phyloP scores from a whole-genome alignment of 805 yeast genomes.

The Komagataella populi region DNA sequence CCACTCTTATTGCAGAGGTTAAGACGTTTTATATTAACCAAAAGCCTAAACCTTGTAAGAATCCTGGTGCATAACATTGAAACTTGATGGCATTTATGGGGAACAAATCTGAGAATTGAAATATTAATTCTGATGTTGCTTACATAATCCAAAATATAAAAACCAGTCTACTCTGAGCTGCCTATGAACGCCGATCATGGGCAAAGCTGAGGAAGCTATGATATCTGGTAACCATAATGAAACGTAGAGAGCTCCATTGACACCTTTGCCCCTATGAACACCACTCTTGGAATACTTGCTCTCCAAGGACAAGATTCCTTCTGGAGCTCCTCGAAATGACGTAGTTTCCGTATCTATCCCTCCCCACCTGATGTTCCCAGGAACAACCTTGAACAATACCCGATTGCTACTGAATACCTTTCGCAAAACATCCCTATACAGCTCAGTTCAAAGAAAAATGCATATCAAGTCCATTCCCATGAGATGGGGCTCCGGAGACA shows the following conservation, averaged over 20 bases:
- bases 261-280: too few relatives aligned
- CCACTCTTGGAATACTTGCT: too few relatives aligned
- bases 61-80: background rate
- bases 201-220: background rate
- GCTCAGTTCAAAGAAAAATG: constrained; percentile 40
- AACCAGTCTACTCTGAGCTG: background rate
- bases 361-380: background rate
- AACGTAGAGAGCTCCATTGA: too few relatives aligned
- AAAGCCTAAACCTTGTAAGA: background rate
- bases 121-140: background rate
- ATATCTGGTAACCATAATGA: too few relatives aligned
- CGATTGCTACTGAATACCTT: background rate
- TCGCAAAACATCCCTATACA: background rate
- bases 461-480: constrained; percentile 72
- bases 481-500: constrained; percentile 94
- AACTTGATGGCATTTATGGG: background rate
- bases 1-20: background rate
- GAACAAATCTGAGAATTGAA: background rate
- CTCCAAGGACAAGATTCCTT: background rate
- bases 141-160: background rate
- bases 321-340: background rate
- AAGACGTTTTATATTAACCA: too few relatives aligned
- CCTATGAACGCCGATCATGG: background rate
- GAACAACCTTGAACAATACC: background rate
- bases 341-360: background rate